Percentiles rank a stretch among this genome's conserved stretches.
phyloP scores from a whole-genome alignment of 148 eudicot species.

The Vaccinium myrtillus region DNA sequence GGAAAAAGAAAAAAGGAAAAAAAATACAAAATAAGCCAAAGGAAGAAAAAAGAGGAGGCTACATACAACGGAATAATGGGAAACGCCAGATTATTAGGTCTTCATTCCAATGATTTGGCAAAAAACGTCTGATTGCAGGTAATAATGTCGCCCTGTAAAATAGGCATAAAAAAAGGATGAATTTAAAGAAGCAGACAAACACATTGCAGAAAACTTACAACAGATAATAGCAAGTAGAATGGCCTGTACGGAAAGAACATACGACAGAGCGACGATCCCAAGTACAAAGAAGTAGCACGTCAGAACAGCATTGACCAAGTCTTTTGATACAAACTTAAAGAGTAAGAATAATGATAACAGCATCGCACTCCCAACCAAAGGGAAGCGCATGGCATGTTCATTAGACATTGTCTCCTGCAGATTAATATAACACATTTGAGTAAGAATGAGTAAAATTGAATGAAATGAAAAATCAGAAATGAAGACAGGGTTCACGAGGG shows the following conservation, averaged over 20 bases:
- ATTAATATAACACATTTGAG: conserved; percentile 13
- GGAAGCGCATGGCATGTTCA: conserved; percentile 97
- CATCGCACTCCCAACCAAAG: conserved; percentile 98
- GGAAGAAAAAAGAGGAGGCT: neutral
- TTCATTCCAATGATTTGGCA: conserved; percentile 84
- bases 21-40: neutral
- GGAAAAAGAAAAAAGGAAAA: neutral
- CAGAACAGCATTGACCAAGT: conserved; percentile 90
- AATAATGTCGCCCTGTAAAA: conserved; percentile 78
- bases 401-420: conserved; percentile 98
- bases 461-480: neutral
- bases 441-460: neutral
- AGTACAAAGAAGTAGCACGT: conserved; percentile 91
- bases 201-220: conserved; percentile 6
- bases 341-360: conserved; percentile 86
- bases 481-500: neutral
- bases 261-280: conserved; percentile 92
- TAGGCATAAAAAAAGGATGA: neutral
- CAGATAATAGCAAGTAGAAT: conserved; percentile 16
- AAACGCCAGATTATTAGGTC: conserved; percentile 75
- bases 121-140: conserved; percentile 75
- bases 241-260: conserved; percentile 38
- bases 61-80: conserved; percentile 70
- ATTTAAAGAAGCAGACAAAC: conserved; percentile 11
- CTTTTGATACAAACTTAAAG: conserved; percentile 90